phyloP scores from a whole-genome alignment of 78 protist species.

The Tieghemostelium lacteum region DNA sequence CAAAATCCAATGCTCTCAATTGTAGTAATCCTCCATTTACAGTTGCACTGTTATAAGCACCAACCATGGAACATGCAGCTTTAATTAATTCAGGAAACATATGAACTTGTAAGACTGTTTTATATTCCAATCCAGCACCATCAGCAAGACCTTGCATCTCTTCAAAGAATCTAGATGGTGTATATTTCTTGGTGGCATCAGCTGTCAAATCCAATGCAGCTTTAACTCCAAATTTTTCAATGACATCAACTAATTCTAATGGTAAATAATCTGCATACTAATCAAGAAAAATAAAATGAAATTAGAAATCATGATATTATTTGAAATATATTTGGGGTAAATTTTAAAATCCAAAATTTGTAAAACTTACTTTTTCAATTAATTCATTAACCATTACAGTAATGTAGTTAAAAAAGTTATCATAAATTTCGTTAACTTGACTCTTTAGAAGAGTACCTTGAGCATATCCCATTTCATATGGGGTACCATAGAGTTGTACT shows the following conservation, averaged over 20 bases:
- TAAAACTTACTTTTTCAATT: conserved; percentile 12
- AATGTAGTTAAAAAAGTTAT: conserved; percentile 67
- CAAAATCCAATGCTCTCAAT: background rate
- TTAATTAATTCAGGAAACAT: background rate
- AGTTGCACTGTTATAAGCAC: background rate
- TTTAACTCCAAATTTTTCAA: background rate
- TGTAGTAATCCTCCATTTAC: background rate
- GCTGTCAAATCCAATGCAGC: background rate
- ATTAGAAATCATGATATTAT: background rate
- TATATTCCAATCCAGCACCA: background rate
- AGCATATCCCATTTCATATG: conserved; percentile 83
- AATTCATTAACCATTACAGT: conserved; percentile 47
- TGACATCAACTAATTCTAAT: conserved; percentile 23
- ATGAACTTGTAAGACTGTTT: background rate
- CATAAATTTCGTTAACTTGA: conserved; percentile 38
- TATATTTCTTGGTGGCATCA: background rate
- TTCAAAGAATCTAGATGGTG: background rate
- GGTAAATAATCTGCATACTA: conserved; percentile 55
- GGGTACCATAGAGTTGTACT: conserved; percentile 69
- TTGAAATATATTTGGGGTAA: background rate
- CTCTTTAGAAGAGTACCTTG: conserved; percentile 77
- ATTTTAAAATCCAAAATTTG: background rate
- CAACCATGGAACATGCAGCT: background rate
- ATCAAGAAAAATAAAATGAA: background rate
- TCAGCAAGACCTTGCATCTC: background rate